A percentile compares a stretch with the other conserved stretches of the same genome.
These are phyloP conservation scores for Salvia miltiorrhiza DNA, from an alignment of 257 asterid species.

Conservation along the genomic window DNA sequence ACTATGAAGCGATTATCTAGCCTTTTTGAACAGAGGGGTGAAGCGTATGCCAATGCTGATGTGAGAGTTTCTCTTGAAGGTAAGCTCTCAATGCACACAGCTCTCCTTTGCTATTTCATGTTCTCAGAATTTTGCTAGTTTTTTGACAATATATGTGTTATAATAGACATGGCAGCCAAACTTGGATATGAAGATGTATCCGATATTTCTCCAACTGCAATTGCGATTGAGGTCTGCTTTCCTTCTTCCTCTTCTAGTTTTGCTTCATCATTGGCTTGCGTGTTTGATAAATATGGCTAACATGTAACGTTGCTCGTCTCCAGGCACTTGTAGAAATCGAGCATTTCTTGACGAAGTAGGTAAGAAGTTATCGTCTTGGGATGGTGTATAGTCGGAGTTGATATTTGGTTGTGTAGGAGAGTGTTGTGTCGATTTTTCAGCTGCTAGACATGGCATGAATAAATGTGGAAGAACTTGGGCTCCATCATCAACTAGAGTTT, in stretches of 20 bases:
- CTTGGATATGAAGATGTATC: constrained; percentile 55
- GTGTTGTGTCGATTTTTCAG: constrained; percentile 1
- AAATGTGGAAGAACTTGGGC: neutral
- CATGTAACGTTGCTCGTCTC: neutral
- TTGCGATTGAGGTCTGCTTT: constrained; percentile 67
- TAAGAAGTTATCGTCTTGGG: neutral
- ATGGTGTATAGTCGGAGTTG: neutral
- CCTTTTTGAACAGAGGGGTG: constrained; percentile 74
- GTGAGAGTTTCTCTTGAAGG: constrained; percentile 72
- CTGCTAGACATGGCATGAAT: constrained; percentile 6
- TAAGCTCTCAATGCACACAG: constrained; percentile 27
- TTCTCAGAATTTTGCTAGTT: neutral
- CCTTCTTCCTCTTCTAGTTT: constrained; percentile 6
- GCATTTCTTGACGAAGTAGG: constrained; percentile 42
- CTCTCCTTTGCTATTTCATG: neutral
- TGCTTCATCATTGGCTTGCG: neutral
- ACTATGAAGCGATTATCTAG: constrained; percentile 61
- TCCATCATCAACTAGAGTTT: neutral
- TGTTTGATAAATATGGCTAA: constrained; percentile 4
- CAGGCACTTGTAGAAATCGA: constrained; percentile 69
- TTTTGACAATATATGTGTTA: neutral
- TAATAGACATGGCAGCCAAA: constrained; percentile 61
- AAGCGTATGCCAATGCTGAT: constrained; percentile 71
- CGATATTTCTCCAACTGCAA: constrained; percentile 53
- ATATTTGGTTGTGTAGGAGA: neutral